Percentiles rank a stretch among this genome's conserved stretches.
phyloP scores from a whole-genome alignment of 257 asterid genomes.

The Marsdenia floribunda region DNA sequence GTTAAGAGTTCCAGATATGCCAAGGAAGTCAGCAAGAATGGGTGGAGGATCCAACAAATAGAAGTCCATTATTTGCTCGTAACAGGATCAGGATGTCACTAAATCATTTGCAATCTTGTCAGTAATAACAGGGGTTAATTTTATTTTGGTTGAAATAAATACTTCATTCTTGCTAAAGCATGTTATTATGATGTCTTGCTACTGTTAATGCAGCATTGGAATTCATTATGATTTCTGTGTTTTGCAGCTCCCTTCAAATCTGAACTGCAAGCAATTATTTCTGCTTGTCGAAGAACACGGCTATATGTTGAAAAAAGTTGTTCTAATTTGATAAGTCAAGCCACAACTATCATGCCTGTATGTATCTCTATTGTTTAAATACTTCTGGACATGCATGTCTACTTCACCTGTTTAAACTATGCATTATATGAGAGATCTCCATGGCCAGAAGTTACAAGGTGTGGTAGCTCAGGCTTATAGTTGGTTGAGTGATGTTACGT shows the following conservation, averaged over 20 bases:
- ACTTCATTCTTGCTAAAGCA: background rate
- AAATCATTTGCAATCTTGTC: slow-evolving; percentile 49
- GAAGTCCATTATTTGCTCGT: slow-evolving; percentile 65
- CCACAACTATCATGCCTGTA: slow-evolving; percentile 64
- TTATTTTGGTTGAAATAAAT: background rate
- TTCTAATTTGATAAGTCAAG: slow-evolving; percentile 41
- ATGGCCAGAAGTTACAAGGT: background rate
- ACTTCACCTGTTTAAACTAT: background rate
- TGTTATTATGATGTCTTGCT: slow-evolving; percentile 6
- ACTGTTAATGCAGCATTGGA: slow-evolving; percentile 6
- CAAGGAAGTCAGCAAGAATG: slow-evolving; percentile 58
- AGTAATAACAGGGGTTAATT: slow-evolving; percentile 4
- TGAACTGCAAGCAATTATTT: slow-evolving; percentile 66
- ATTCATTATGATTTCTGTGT: background rate
- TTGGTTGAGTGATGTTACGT: background rate
- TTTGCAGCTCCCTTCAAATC: slow-evolving; percentile 55
- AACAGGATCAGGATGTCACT: slow-evolving; percentile 82
- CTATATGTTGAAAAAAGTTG: slow-evolving; percentile 52
- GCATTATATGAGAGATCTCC: background rate
- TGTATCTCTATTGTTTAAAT: slow-evolving; percentile 20
- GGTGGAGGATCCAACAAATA: slow-evolving; percentile 96
- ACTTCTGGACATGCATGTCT: background rate
- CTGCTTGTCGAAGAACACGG: slow-evolving; percentile 71
- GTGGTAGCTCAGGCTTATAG: background rate
- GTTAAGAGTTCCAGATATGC: slow-evolving; percentile 58